Evolutionary conservation across 805 yeast species (phyloP), one percentile per base, ranked within the genome.

Genomic region (Tanozyma kutaoensis): DNA sequence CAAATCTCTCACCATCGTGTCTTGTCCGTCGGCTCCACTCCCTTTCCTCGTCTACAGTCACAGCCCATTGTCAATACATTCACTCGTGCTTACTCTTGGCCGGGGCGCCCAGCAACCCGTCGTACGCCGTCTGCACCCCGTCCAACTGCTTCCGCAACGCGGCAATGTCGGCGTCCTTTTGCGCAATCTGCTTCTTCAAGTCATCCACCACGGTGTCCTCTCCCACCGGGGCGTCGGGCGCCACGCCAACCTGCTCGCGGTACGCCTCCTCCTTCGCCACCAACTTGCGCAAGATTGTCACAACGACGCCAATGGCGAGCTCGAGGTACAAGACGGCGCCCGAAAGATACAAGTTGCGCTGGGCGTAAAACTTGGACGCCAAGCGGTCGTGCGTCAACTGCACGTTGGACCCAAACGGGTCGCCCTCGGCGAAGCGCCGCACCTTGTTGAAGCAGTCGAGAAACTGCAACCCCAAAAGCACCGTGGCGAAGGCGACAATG

Each of bases 361-460:
- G 80, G 22, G 73, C 61, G 38, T 71, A 73, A 31, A 75, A 72
- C 33, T 72, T 67, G 25, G 69, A 54, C 4, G 77, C 79, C 36
- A 70, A 48, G 33, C 59, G 66, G 14, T 73, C 77, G 21, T 57
- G 48, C 4, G 31, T 32, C 28, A 28, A 20, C 4, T 27, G 38
- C 19, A 29, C 30, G 11, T 14, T 24, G 27, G 14, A 14, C 30
- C 28, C 24, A 27, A 48, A 31, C 45, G 43, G 4, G 56, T 48
- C 25, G 39, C 43, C 16, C 33, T 42, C 8, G 34, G 16, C 22
- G 30, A 35, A 14, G 34, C 32, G 38, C 30, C 34, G 45, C 29
- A 40, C 42, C 27, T 72, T 54, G 29, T 64, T 62, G 38, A 68
- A 45, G 12, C 78, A 69, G 39, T 73, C 81, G 11, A 58, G 26